Conservation (phyloP, 371 early-diverging fungal genomes). For the Mucor racemosus region DNA sequence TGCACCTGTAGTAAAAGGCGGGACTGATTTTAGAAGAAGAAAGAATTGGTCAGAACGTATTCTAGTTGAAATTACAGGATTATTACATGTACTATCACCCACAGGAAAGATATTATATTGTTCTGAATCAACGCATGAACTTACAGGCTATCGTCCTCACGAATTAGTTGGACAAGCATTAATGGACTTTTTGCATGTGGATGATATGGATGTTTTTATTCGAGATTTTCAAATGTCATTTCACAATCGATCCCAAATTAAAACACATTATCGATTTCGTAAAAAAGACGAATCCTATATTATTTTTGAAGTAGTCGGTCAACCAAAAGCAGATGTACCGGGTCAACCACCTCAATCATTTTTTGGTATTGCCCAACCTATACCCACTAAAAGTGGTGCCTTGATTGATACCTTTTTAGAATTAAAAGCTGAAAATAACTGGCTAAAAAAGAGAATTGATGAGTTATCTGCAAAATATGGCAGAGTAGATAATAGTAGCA, state of each 20-base stretch:
- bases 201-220: constrained; percentile 60
- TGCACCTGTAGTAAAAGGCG: constrained; percentile 11
- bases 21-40: constrained; percentile 54
- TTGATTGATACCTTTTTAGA: constrained; percentile 61
- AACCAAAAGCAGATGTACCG: constrained; percentile 39
- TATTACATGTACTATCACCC: constrained; percentile 65
- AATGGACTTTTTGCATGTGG: constrained; percentile 63
- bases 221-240: constrained; percentile 55
- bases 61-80: constrained; percentile 63
- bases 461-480: constrained; percentile 34
- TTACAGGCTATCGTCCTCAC: constrained; percentile 64
- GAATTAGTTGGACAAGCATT: constrained; percentile 61
- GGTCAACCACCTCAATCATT: constrained; percentile 47
- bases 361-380: constrained; percentile 58
- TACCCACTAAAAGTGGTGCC: constrained; percentile 52
- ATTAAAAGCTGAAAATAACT: constrained; percentile 61
- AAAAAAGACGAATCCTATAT: constrained; percentile 56
- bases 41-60: constrained; percentile 64
- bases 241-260: constrained; percentile 46
- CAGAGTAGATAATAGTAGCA: not conserved
- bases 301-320: constrained; percentile 56
- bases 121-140: constrained; percentile 57
- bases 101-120: constrained; percentile 60
- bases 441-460: constrained; percentile 42
- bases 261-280: constrained; percentile 53